phyloP scores from a whole-genome alignment of 148 eudicot species.

The Cornus kousa region DNA sequence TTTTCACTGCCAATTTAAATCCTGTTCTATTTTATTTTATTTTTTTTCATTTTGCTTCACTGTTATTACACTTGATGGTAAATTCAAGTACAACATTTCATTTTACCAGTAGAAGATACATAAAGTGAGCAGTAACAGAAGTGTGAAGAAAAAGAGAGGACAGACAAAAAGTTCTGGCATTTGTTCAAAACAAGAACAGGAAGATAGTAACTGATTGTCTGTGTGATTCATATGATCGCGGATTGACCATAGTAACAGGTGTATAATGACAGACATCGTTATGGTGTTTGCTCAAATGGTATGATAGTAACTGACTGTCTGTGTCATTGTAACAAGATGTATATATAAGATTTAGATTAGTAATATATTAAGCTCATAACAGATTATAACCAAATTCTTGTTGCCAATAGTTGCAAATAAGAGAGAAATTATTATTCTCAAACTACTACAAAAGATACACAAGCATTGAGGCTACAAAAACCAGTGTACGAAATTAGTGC shows the following conservation, averaged over 20 bases:
- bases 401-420: background rate
- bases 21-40: background rate
- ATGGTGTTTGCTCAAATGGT: too few species aligned
- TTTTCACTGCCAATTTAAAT: background rate
- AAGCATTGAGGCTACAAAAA: background rate
- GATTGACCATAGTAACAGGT: background rate
- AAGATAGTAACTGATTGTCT: background rate
- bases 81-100: background rate
- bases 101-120: background rate
- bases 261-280: background rate
- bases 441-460: background rate
- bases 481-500: background rate
- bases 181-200: background rate
- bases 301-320: background rate
- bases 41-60: background rate
- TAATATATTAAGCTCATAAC: background rate
- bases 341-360: background rate
- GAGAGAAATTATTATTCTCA: background rate
- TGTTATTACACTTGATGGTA: background rate
- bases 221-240: background rate
- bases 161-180: too few species aligned
- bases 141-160: too few species aligned
- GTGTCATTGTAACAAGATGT: background rate
- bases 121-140: background rate
- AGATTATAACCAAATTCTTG: background rate